A percentile compares a stretch with the other conserved stretches of the same genome.
Evolutionary conservation across 257 asterid species (phyloP).

Genomic region (Perilla frutescens): DNA sequence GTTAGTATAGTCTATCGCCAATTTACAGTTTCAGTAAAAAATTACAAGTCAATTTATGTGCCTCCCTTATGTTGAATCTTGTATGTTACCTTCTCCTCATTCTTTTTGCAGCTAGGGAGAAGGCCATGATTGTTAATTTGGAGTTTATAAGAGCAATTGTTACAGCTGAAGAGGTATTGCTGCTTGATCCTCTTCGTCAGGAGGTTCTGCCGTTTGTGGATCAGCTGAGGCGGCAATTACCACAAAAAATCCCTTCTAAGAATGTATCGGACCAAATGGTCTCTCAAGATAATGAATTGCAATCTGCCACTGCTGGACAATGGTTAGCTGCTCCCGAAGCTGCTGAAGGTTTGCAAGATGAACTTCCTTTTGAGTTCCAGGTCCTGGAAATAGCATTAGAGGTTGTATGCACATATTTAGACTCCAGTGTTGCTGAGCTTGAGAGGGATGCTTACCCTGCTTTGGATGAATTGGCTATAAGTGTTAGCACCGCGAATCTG

Average conservation of each 20-base stretch:
- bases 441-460: conserved; percentile 97
- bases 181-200: conserved; percentile 92
- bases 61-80: not conserved
- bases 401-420: conserved; percentile 87
- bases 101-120: conserved; percentile 83
- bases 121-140: conserved; percentile 96
- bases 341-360: conserved; percentile 78
- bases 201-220: conserved; percentile 99
- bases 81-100: not conserved
- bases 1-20: not conserved
- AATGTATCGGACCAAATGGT: conserved; percentile 42
- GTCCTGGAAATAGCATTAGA: conserved; percentile 94
- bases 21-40: not conserved
- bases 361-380: conserved; percentile 99
- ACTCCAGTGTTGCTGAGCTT: conserved; percentile 81
- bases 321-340: conserved; percentile 74
- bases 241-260: conserved; percentile 49
- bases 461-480: conserved; percentile 89
- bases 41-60: not conserved
- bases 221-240: conserved; percentile 88
- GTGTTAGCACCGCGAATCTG: conserved; percentile 92
- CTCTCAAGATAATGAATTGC: conserved; percentile 56
- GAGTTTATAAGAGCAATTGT: conserved; percentile 92
- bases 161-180: conserved; percentile 92
- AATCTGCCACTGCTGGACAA: conserved; percentile 56